Base-by-base conservation (phyloP, 768 basidiomycete genomes). In the Albatrellus ellisii region DNA sequence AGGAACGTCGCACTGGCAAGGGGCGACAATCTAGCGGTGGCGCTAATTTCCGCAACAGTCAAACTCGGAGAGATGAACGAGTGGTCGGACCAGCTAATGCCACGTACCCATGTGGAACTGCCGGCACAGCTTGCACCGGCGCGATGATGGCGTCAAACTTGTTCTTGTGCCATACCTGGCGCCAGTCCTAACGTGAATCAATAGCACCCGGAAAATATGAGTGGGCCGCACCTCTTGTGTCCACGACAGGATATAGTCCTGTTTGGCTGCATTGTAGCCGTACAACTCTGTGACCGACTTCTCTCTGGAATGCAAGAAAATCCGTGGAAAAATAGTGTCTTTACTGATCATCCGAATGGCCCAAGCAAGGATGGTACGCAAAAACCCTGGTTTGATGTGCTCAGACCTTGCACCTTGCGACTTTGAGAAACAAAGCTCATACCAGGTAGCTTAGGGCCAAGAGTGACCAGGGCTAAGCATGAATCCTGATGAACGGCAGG, bases 91-190 rank as follows among this genome's bases (percentile, higher is more conserved):
- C 22, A 10, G 32, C n/a, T n/a, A n/a, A n/a, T n/a, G n/a, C 12
- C 17, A 17, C 41, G 12, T 17, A 34, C 32, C 33, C 32, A 11
- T 42, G 41, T 35, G 59, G 52, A 1, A 64, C 21, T 3, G 63
- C 60, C 1, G 64, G 65, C 2, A 55, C 51, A 7, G 63, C 61
- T 36, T 59, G 56, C 1, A 56, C 54, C 1, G 65, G 60, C 37
- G 60, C 59, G 8, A 66, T 48, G 11, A 66, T 48, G 6, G 54
- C 56, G 39, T 66, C 66, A 27, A 66, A 58, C 0, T 22, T 44
- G 32, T 58, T 36, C 4, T 53, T 47, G 4, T 54, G 51, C 63
- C 64, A 69, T 0, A 62, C 55, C 57, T 63, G 25, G n/a, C n/a
- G n/a, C n/a, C n/a, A n/a, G n/a, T n/a, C n/a, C n/a, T n/a, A n/a